A percentile compares a stretch with the other conserved stretches of the same genome.
These are phyloP conservation scores for Fragaria iinumae DNA, from an alignment of 306 rosid genomes.

Conservation along the genomic window DNA sequence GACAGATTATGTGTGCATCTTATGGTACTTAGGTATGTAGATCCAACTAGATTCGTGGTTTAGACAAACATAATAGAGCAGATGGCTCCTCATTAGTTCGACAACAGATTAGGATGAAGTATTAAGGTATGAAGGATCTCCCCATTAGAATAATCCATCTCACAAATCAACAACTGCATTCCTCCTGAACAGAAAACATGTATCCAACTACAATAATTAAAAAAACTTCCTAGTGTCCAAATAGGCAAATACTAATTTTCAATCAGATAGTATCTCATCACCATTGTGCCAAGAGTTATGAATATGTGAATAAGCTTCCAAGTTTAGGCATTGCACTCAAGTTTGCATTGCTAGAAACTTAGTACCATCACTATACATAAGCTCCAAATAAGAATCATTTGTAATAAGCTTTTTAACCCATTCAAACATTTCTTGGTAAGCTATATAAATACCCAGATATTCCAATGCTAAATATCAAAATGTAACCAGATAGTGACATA, in stretches of 20 bases:
- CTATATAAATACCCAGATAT: slow-evolving; percentile 5
- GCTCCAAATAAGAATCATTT: slow-evolving; percentile 6
- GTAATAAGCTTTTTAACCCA: neutral
- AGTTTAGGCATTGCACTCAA: slow-evolving; percentile 8
- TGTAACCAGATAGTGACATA: slow-evolving; percentile 21
- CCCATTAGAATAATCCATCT: neutral
- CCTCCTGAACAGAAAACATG: neutral
- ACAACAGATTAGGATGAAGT: neutral
- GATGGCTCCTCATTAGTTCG: neutral
- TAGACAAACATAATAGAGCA: neutral
- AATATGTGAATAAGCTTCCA: neutral
- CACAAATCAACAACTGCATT: neutral
- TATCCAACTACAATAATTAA: neutral
- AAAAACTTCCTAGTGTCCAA: neutral
- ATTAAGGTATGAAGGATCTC: neutral
- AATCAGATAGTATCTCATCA: neutral
- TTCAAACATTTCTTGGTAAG: slow-evolving; percentile 14
- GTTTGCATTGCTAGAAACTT: neutral
- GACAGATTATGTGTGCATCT: neutral
- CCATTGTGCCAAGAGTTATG: neutral
- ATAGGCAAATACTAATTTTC: no score
- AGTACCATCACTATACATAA: slow-evolving; percentile 18
- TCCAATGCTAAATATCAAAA: slow-evolving; percentile 14
- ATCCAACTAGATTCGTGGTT: neutral
- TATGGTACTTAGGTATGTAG: neutral